These are phyloP conservation scores for Murraya koenigii DNA, from an alignment of 345 rosid species.

Conservation along the genomic window DNA sequence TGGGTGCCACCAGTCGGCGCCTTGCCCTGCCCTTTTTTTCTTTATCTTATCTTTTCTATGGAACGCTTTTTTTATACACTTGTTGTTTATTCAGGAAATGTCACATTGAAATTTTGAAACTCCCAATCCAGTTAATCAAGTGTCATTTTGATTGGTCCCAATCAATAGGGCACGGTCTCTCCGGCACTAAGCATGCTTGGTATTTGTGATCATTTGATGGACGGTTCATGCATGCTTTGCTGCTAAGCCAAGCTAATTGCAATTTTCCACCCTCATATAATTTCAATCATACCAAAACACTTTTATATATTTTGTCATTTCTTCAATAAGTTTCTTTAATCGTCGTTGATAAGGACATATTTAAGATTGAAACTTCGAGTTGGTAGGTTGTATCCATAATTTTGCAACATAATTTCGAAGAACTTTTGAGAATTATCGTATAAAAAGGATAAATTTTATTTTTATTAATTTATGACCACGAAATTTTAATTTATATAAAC, in stretches of 20 bases:
- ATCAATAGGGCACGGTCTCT: neutral
- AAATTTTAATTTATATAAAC: too few relatives aligned
- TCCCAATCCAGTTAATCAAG: neutral
- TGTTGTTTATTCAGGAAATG: neutral
- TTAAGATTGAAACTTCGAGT: too few relatives aligned
- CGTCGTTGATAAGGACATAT: neutral
- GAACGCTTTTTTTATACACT: neutral
- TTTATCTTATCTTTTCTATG: neutral
- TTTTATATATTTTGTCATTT: neutral
- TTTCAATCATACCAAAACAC: neutral
- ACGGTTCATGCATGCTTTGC: constrained; percentile 19
- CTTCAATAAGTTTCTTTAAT: neutral
- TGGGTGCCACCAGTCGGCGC: constrained; percentile 30
- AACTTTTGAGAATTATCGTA: too few relatives aligned
- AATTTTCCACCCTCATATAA: neutral
- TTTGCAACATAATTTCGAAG: too few relatives aligned
- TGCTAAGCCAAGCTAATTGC: constrained; percentile 12
- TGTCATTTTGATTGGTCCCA: neutral
- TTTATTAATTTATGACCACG: too few relatives aligned
- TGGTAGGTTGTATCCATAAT: too few relatives aligned
- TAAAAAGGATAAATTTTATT: too few relatives aligned
- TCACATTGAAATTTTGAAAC: neutral
- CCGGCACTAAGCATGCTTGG: neutral
- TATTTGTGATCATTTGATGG: neutral
- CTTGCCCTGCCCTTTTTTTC: neutral